Evolutionary conservation across 768 basidiomycete genomes (phyloP), one percentile per base, ranked within the genome.

Genomic region (Amanita exitialis): DNA sequence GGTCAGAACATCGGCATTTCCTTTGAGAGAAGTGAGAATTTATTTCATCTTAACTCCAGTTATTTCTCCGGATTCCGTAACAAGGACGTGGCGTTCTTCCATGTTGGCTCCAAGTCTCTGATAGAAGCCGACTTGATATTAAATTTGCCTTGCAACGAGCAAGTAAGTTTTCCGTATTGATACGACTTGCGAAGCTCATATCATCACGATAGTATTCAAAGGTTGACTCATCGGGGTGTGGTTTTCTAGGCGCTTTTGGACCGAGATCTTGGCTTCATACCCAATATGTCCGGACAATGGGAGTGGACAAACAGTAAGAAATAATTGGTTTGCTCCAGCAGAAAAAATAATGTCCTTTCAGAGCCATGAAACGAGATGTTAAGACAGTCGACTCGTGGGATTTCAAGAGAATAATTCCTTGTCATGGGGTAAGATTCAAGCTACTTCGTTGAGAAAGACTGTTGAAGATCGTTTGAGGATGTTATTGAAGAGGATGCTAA

Each of bases 1-100:
- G 78, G 77, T 79, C 8, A 43, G 50, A 47, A 27, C 37, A 37
- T 10, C 25, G 0, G 1, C 34, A 6, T 18, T n/a, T 34, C 3
- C 43, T 9, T 27, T 39, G 23, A 18, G 15, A 35, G 7, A 23
- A 49, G 7, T 7, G 4, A 12, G 4, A 20, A 7, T 21, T 21
- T 6, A 45, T 10, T 46, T 52, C 21, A 55, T 15, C n/a, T 15
- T 16, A 30, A 4, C 21, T 5, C 44, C 52, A 83, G 82, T 57
- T 86, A 84, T 59, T 87, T 88, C 61, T 70, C 81, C 8, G 83
- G 83, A 1, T 77, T 79, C 59, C 69, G 66, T 54, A 89, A 88
- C 61, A 85, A 87, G 60, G 91, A 94, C 48, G 78, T 93, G 12
- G 87, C 90, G 0, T 91, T 90, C 66, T 76, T 85, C 53, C 91